Evolutionary conservation across 75 land plant genomes (phyloP).

Genomic region (Larix kaempferi): DNA sequence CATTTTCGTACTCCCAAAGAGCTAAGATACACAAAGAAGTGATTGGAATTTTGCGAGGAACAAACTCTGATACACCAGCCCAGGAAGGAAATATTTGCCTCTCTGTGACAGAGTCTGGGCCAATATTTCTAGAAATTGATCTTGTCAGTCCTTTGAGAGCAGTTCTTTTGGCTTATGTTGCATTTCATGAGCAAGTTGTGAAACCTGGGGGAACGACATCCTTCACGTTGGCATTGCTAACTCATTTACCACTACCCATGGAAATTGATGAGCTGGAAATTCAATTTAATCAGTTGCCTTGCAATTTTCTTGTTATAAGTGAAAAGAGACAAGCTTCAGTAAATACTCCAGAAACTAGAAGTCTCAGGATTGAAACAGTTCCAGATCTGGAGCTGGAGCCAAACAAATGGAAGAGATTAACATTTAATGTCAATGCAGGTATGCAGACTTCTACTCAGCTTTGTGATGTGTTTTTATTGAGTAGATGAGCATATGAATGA

Average conservation of each 20-base stretch:
- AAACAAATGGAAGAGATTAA: slow-evolving; percentile 39
- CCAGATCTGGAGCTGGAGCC: slow-evolving; percentile 45
- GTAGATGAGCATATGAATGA: not conserved
- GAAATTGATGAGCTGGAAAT: slow-evolving; percentile 75
- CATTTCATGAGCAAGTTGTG: slow-evolving; percentile 82
- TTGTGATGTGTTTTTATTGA: not conserved
- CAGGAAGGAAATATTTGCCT: slow-evolving; percentile 24
- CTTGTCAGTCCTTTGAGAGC: slow-evolving; percentile 84
- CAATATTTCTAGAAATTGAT: slow-evolving; percentile 77
- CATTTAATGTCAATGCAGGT: slow-evolving; percentile 42
- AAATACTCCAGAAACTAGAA: slow-evolving; percentile 1
- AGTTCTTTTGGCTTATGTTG: slow-evolving; percentile 72
- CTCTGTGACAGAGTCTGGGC: slow-evolving; percentile 36
- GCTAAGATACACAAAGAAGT: slow-evolving; percentile 58
- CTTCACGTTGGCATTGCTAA: slow-evolving; percentile 72
- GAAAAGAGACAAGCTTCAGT: slow-evolving; percentile 1
- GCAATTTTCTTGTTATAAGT: slow-evolving; percentile 51
- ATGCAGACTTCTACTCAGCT: not conserved
- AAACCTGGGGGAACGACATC: slow-evolving; percentile 62
- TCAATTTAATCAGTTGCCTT: slow-evolving; percentile 77
- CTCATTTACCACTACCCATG: slow-evolving; percentile 72
- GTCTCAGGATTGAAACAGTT: slow-evolving; percentile 22
- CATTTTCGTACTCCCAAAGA: slow-evolving; percentile 48
- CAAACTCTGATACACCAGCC: slow-evolving; percentile 11
- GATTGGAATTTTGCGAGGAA: slow-evolving; percentile 43